Conservation (phyloP, 306 rosid species). For the Casuarina equisetifolia region DNA sequence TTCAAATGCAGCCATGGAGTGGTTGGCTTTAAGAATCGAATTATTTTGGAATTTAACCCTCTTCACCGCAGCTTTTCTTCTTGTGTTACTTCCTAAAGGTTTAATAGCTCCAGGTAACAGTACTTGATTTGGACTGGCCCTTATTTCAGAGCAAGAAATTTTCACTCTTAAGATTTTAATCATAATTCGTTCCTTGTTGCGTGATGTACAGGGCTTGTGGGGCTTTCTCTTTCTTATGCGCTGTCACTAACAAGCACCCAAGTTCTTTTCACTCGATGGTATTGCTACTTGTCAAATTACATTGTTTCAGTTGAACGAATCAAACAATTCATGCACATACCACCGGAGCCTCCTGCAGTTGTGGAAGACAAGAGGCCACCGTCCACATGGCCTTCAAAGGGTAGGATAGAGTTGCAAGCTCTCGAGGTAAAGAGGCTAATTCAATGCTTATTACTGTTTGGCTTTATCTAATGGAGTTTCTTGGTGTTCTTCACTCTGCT, state of each 20-base stretch:
- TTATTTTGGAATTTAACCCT: slow-evolving; percentile 49
- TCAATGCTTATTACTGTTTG: no score
- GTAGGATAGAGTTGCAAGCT: slow-evolving; percentile 45
- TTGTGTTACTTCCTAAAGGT: slow-evolving; percentile 45
- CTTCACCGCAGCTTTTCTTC: slow-evolving; percentile 37
- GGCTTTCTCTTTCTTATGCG: slow-evolving; percentile 54
- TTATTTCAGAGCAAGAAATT: no score
- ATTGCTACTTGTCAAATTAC: slow-evolving; percentile 44
- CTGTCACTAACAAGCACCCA: slow-evolving; percentile 37
- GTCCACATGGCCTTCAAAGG: slow-evolving; percentile 50
- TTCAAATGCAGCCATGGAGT: slow-evolving; percentile 45
- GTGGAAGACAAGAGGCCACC: slow-evolving; percentile 46
- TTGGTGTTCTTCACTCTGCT: background rate
- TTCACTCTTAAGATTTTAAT: no score
- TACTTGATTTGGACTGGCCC: no score
- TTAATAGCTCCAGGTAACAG: slow-evolving; percentile 39
- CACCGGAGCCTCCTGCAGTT: slow-evolving; percentile 48
- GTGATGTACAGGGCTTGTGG: slow-evolving; percentile 42
- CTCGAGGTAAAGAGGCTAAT: slow-evolving; percentile 29
- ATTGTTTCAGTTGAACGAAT: slow-evolving; percentile 53
- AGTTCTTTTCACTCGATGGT: slow-evolving; percentile 37
- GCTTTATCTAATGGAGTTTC: background rate
- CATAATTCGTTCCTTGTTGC: no score
- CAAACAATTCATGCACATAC: slow-evolving; percentile 54
- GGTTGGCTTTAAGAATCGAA: slow-evolving; percentile 47